phyloP scores from a whole-genome alignment of 805 yeast genomes.

The Cyberlindnera xylosilytica region DNA sequence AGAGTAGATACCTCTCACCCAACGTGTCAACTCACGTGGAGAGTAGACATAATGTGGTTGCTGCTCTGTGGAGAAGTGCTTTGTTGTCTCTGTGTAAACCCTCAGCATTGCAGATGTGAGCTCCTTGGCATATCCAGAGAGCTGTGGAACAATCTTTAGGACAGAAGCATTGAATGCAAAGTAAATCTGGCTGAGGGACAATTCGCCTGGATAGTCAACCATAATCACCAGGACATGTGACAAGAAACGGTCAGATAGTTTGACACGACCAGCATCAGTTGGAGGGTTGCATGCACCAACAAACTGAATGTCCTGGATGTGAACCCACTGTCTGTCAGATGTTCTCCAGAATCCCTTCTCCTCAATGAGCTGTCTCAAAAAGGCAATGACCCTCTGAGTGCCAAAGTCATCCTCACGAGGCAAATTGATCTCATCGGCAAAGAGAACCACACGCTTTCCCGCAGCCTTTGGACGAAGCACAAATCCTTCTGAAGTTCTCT shows the following conservation, averaged over 20 bases:
- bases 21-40: constrained; percentile 88
- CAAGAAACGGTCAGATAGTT: constrained; percentile 56
- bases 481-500: constrained; percentile 47
- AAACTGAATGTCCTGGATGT: constrained; percentile 61
- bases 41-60: constrained; percentile 71
- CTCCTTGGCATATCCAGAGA: constrained; percentile 48
- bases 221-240: constrained; percentile 63
- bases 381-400: constrained; percentile 65
- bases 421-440: constrained; percentile 89
- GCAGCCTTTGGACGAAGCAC: constrained; percentile 54
- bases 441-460: constrained; percentile 74
- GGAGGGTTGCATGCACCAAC: constrained; percentile 98
- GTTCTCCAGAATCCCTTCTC: constrained; percentile 75
- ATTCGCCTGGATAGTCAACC: constrained; percentile 74
- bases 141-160: constrained; percentile 56
- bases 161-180: constrained; percentile 51
- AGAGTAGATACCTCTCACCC: constrained; percentile 73
- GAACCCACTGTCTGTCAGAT: constrained; percentile 61
- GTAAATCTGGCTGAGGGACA: constrained; percentile 68
- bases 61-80: constrained; percentile 33
- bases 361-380: constrained; percentile 73
- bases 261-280: constrained; percentile 68
- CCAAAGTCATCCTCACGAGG: constrained; percentile 73
- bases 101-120: constrained; percentile 66
- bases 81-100: constrained; percentile 47